Evolutionary conservation across 2,329 filamentous ascomycete species (phyloP).

Genomic region (Xylariaceae sp.): DNA sequence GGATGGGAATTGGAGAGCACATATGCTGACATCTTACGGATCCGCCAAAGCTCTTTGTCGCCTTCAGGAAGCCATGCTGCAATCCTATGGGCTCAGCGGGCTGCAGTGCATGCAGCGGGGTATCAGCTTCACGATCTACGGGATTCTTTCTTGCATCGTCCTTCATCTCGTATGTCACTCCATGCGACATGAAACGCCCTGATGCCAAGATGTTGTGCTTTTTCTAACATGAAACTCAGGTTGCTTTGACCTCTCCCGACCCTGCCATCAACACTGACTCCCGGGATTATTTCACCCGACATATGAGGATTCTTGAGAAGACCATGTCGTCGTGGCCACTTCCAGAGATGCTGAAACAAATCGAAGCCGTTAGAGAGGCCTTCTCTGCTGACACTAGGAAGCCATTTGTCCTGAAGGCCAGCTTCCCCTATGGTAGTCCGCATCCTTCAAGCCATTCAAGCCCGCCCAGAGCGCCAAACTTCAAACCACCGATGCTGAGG

Average conservation of each 20-base stretch:
- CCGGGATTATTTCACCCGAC: slow-evolving; percentile 82
- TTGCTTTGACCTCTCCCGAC: slow-evolving; percentile 89
- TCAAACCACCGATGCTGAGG: slow-evolving; percentile 44
- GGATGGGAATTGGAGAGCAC: slow-evolving; percentile 78
- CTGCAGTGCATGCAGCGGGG: slow-evolving; percentile 89
- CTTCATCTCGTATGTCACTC: slow-evolving; percentile 73
- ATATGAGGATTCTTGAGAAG: slow-evolving; percentile 89
- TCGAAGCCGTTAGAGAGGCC: slow-evolving; percentile 82
- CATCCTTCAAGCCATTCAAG: slow-evolving; percentile 60
- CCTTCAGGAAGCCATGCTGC: slow-evolving; percentile 77
- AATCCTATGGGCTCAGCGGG: slow-evolving; percentile 72
- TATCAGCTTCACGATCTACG: slow-evolving; percentile 94
- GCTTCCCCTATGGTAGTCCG: slow-evolving; percentile 83
- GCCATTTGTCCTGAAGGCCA: slow-evolving; percentile 83
- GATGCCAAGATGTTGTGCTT: background rate
- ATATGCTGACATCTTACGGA: slow-evolving; percentile 81
- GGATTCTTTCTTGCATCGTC: slow-evolving; percentile 85
- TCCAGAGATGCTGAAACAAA: slow-evolving; percentile 84
- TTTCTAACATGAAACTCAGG: slow-evolving; percentile 47
- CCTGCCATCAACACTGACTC: slow-evolving; percentile 82
- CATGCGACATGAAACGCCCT: slow-evolving; percentile 2
- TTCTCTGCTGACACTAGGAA: slow-evolving; percentile 84
- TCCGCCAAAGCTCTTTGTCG: slow-evolving; percentile 83
- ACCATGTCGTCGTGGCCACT: slow-evolving; percentile 81
- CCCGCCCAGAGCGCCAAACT: slow-evolving; percentile 54